Conservation (phyloP, 805 yeast species). For the Candida lessepsii region DNA sequence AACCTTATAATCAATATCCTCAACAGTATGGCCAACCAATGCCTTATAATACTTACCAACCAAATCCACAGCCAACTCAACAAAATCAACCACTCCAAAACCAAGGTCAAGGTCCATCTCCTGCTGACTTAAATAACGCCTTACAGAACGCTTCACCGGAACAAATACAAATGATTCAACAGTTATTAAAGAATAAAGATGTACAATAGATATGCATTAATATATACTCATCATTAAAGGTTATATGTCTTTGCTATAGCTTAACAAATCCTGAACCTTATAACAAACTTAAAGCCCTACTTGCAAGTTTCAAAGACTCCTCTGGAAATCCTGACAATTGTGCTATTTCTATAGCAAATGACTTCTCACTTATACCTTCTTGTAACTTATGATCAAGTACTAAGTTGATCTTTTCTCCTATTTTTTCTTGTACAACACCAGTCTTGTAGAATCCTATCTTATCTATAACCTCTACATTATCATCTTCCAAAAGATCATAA, state of each 20-base stretch:
- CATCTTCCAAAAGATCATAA: conserved; percentile 30
- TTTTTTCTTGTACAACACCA: conserved; percentile 21
- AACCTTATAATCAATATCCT: conserved; percentile 8
- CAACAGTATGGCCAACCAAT: conserved; percentile 7
- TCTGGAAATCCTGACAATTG: conserved; percentile 75
- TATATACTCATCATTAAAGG: conserved; percentile 1
- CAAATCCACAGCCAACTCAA: conserved; percentile 13
- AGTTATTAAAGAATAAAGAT: conserved; percentile 21
- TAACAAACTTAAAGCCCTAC: conserved; percentile 4
- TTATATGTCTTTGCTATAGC: background rate
- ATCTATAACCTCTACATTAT: conserved; percentile 15
- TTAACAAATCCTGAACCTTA: too few species aligned
- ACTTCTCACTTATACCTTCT: conserved; percentile 68
- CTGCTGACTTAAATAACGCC: conserved; percentile 9
- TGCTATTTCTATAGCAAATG: conserved; percentile 79
- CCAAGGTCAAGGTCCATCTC: conserved; percentile 12
- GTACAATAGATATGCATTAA: conserved; percentile 6
- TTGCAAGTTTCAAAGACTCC: conserved; percentile 55
- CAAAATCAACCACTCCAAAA: conserved; percentile 16
- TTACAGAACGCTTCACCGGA: conserved; percentile 18
- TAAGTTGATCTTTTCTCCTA: conserved; percentile 22
- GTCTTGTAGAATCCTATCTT: conserved; percentile 32
- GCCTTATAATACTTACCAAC: conserved; percentile 7
- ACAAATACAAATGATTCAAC: conserved; percentile 28
- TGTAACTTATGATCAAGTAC: conserved; percentile 55